Conservation (phyloP, 2,329 filamentous ascomycete genomes). For the Aspergillus proliferans region DNA sequence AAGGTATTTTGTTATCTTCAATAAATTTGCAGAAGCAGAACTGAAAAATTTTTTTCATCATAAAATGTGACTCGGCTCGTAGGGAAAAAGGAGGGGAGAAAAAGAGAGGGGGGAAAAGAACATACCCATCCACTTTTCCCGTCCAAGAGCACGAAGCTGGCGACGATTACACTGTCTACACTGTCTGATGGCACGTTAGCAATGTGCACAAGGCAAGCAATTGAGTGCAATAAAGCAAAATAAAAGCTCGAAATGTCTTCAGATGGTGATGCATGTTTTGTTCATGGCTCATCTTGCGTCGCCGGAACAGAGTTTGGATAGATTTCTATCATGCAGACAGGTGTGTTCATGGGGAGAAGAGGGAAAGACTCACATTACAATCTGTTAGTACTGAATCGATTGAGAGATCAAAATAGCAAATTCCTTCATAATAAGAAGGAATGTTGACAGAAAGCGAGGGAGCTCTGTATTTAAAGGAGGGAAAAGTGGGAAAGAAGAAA, state of each 20-base stretch:
- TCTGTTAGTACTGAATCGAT: conserved; percentile 9
- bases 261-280: conserved; percentile 59
- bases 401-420: neutral
- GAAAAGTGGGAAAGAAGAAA: conserved; percentile 5
- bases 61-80: conserved; percentile 10
- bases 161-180: neutral
- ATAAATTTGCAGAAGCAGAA: conserved; percentile 57
- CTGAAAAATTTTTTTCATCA: conserved; percentile 52
- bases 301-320: conserved; percentile 49
- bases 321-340: conserved; percentile 44
- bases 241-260: conserved; percentile 21
- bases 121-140: neutral
- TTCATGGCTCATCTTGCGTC: conserved; percentile 51
- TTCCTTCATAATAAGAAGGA: conserved; percentile 16
- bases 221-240: conserved; percentile 3
- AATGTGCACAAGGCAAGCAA: neutral
- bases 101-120: neutral
- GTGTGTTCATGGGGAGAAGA: neutral
- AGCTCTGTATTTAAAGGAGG: conserved; percentile 8
- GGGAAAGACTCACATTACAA: conserved; percentile 21
- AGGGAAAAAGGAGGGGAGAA: neutral
- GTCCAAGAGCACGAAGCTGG: neutral
- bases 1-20: conserved; percentile 56
- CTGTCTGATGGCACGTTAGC: conserved; percentile 14
- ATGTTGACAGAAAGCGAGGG: conserved; percentile 6